Conservation (phyloP, 2,329 filamentous ascomycete genomes). For the Fusarium guadeloupense region DNA sequence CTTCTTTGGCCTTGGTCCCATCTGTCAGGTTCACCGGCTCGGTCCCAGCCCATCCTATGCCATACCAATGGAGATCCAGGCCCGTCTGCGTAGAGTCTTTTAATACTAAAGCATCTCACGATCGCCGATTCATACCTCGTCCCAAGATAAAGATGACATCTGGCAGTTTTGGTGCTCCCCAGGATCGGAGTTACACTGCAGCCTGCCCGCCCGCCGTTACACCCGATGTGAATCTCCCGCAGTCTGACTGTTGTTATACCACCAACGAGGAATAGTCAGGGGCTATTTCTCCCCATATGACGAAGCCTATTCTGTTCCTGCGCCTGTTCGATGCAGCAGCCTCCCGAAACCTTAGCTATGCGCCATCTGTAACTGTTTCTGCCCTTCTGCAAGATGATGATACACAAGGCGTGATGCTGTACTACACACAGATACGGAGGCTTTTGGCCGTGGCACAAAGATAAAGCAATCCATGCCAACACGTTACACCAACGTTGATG, state of each 20-base stretch:
- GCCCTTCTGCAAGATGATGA: not conserved
- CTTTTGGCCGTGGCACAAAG: not conserved
- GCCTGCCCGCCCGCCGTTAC: conserved; percentile 12
- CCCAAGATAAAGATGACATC: not conserved
- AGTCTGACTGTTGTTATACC: conserved; percentile 8
- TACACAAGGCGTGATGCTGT: not conserved
- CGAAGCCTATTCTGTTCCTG: not conserved
- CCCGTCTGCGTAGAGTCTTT: not conserved
- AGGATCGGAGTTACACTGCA: conserved; percentile 36
- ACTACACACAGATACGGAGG: not conserved
- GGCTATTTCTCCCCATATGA: conserved; percentile 3
- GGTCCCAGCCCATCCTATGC: conserved; percentile 1
- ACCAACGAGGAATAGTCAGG: conserved; percentile 22
- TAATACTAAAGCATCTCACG: not conserved
- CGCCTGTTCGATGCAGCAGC: not conserved
- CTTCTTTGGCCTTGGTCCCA: not conserved
- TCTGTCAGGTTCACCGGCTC: conserved; percentile 2
- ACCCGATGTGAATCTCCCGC: conserved; percentile 32
- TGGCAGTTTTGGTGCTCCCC: conserved; percentile 10
- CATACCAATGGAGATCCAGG: conserved; percentile 15
- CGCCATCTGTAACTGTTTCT: conserved; percentile 5
- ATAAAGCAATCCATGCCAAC: not conserved
- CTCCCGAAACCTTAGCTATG: not conserved
- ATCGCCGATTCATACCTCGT: conserved; percentile 13
- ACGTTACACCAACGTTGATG: not conserved